These are phyloP conservation scores for Mycena filopes DNA, from an alignment of 768 basidiomycete genomes.

Conservation along the genomic window DNA sequence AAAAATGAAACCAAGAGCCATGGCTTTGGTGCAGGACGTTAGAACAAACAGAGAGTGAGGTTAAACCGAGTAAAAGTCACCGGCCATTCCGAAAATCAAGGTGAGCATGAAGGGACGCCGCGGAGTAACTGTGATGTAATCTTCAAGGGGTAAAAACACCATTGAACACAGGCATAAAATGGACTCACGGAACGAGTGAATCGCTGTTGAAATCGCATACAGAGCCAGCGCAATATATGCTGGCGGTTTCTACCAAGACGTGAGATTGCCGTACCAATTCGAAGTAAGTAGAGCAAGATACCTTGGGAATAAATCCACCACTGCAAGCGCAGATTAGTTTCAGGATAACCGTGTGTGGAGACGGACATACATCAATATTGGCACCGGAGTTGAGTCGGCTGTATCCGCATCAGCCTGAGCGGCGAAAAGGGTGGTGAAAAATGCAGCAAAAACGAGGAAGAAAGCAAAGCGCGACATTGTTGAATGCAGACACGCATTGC, in stretches of 20 bases:
- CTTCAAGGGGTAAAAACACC: not conserved
- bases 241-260: conserved; percentile 15
- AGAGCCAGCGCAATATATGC: conserved; percentile 19
- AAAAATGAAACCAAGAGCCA: conserved; percentile 16
- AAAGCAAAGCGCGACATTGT: not conserved
- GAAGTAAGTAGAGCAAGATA: not conserved
- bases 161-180: not conserved
- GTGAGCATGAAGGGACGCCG: conserved; percentile 28
- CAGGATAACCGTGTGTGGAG: not conserved
- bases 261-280: not conserved
- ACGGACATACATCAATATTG: not conserved
- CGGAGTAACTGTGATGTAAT: conserved; percentile 3
- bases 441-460: not conserved
- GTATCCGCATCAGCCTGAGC: not conserved
- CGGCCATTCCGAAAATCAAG: conserved; percentile 32
- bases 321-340: not conserved
- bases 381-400: not conserved
- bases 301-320: conserved; percentile 25
- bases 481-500: not conserved
- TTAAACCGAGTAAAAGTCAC: conserved; percentile 2
- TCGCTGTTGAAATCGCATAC: conserved; percentile 17
- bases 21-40: not conserved
- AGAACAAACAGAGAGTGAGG: not conserved
- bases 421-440: conserved; percentile 2
- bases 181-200: conserved; percentile 32